Percentiles rank a stretch among this genome's conserved stretches.
Evolutionary conservation across 1,284 basidiomycete genomes (phyloP).

Genomic region (Moesziomyces antarcticus): DNA sequence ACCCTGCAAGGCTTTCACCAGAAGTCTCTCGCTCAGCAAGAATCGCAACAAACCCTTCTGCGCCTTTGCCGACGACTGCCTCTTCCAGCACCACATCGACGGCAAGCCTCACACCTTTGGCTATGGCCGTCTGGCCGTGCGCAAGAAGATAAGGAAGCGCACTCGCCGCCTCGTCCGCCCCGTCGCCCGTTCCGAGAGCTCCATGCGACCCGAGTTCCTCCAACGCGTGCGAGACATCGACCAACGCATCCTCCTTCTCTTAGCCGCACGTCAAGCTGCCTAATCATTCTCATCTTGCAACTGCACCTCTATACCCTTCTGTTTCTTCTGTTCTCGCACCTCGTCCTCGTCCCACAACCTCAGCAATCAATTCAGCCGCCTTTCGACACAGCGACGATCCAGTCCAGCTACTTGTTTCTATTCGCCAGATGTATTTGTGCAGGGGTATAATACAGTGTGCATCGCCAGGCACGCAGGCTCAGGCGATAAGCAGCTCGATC

Average conservation of each 20-base stretch:
- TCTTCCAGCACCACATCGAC: slow-evolving; percentile 35
- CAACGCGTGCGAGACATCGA: slow-evolving; percentile 9
- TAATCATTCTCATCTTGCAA: background rate
- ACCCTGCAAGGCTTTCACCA: slow-evolving; percentile 40
- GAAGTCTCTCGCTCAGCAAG: slow-evolving; percentile 20
- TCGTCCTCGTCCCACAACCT: background rate
- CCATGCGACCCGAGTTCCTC: slow-evolving; percentile 1
- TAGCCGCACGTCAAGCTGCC: slow-evolving; percentile 4
- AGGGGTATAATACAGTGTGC: slow-evolving; percentile 1
- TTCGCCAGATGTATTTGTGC: background rate
- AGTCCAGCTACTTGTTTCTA: too few species aligned
- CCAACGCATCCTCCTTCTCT: slow-evolving; percentile 10
- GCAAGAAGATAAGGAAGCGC: slow-evolving; percentile 3
- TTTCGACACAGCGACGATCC: too few species aligned
- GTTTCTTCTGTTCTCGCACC: background rate
- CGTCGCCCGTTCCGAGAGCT: background rate
- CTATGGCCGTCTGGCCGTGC: slow-evolving; percentile 4
- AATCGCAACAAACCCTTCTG: slow-evolving; percentile 24
- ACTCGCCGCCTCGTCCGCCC: slow-evolving; percentile 6
- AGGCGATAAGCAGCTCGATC: slow-evolving; percentile 41
- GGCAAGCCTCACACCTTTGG: slow-evolving; percentile 25
- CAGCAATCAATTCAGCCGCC: slow-evolving; percentile 1
- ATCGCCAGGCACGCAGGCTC: background rate
- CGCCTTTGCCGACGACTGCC: slow-evolving; percentile 42
- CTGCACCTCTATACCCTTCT: background rate